These are phyloP conservation scores for Venturia pyrina DNA, from an alignment of 2,329 filamentous ascomycete genomes.

Conservation along the genomic window DNA sequence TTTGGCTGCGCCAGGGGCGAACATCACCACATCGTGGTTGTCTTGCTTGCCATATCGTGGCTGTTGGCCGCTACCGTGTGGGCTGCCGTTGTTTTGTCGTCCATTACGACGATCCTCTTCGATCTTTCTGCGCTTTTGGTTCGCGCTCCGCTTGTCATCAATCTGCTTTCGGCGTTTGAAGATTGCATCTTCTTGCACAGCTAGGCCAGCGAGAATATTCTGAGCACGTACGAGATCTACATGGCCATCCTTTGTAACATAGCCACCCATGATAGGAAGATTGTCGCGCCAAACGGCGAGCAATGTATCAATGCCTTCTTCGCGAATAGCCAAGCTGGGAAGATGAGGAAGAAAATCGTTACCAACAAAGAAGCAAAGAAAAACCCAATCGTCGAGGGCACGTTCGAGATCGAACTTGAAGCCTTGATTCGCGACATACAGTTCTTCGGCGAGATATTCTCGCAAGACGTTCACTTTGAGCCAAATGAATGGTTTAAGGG, in stretches of 20 bases:
- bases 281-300: slow-evolving; percentile 97
- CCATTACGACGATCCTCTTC: slow-evolving; percentile 49
- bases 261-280: slow-evolving; percentile 82
- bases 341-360: slow-evolving; percentile 98
- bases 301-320: slow-evolving; percentile 92
- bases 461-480: slow-evolving; percentile 84
- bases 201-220: slow-evolving; percentile 75
- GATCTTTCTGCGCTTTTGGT: slow-evolving; percentile 66
- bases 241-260: slow-evolving; percentile 88
- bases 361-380: slow-evolving; percentile 97
- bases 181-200: slow-evolving; percentile 86
- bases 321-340: slow-evolving; percentile 92
- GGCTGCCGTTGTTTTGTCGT: slow-evolving; percentile 22
- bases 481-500: slow-evolving; percentile 94
- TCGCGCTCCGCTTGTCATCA: slow-evolving; percentile 74
- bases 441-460: slow-evolving; percentile 86
- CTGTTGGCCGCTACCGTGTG: background rate
- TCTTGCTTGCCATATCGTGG: slow-evolving; percentile 5
- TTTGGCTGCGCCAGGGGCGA: slow-evolving; percentile 27
- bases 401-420: slow-evolving; percentile 91
- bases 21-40: slow-evolving; percentile 23
- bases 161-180: slow-evolving; percentile 80
- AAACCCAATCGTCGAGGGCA: slow-evolving; percentile 95
- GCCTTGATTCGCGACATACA: slow-evolving; percentile 69
- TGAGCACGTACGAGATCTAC: slow-evolving; percentile 83